Evolutionary conservation across 2,329 filamentous ascomycete species (phyloP).

Genomic region (Intubia oerlemansii): DNA sequence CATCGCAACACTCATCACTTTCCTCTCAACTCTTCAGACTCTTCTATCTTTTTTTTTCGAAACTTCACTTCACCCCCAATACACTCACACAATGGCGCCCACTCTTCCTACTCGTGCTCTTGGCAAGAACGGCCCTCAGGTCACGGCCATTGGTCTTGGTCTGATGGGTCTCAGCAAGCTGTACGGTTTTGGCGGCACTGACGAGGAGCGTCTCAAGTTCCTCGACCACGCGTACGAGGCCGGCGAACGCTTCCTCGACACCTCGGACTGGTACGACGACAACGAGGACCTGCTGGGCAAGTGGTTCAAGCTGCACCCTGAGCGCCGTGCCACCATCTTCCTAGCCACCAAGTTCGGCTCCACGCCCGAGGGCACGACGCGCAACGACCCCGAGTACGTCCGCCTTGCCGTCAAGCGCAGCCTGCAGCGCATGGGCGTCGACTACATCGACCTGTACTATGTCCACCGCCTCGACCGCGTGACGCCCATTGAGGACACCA

Average conservation of each 20-base stretch:
- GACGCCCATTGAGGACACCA: slow-evolving; percentile 24
- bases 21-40: too few species aligned
- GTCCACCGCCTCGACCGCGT: slow-evolving; percentile 25
- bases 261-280: slow-evolving; percentile 20
- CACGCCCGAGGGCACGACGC: slow-evolving; percentile 10
- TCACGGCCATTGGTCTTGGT: slow-evolving; percentile 24
- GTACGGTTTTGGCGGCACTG: slow-evolving; percentile 9
- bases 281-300: slow-evolving; percentile 21
- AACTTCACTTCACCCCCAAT: too few species aligned
- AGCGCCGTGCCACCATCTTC: slow-evolving; percentile 19
- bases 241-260: slow-evolving; percentile 23
- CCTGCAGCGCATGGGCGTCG: slow-evolving; percentile 24
- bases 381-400: slow-evolving; percentile 12
- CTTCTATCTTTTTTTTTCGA: too few species aligned
- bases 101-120: slow-evolving; percentile 18
- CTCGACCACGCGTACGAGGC: slow-evolving; percentile 20
- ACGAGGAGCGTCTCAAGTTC: slow-evolving; percentile 19
- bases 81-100: neutral
- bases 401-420: slow-evolving; percentile 12
- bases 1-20: too few species aligned
- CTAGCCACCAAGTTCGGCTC: slow-evolving; percentile 13
- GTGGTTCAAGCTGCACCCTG: slow-evolving; percentile 20
- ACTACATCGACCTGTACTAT: slow-evolving; percentile 33
- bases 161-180: slow-evolving; percentile 17
- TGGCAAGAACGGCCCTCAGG: slow-evolving; percentile 22